Evolutionary conservation across 768 basidiomycete species (phyloP), one percentile per base, ranked within the genome.

Genomic region (Pleurotus pulmonarius): DNA sequence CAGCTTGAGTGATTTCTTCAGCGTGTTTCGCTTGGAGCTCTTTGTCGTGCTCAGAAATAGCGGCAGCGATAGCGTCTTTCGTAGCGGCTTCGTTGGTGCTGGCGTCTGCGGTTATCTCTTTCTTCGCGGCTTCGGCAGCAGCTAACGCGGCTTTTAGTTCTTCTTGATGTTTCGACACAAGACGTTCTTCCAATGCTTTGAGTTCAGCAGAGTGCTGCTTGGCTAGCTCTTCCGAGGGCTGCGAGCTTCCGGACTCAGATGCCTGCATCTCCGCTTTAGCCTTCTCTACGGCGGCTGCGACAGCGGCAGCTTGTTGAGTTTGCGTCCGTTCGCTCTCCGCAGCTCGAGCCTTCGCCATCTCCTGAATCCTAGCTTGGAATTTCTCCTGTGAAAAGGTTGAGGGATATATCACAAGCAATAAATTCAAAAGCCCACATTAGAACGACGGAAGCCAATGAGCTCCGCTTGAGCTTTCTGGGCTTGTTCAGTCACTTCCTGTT

Each of bases 181-280:
- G 73, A 38, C 75, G 80, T 46, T 76, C 74, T 64, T 86, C 81
- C 26, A 88, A 67, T 0, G 74, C 72, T 24, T 75, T 73, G 44
- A 92, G 64, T 64, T 88, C 87, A 49, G 83, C 82, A 0, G 78
- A 75, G 60, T 89, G 88, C 39, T 76, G 76, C 61, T 78, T 81
- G 26, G 62, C 56, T 41, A 80, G 43, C 37, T 82, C 82, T 4
- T 81, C 67, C n/a, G 73, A 60, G 4, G 64, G 56, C 2, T 60
- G 66, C 15, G 69, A 65, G 12, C 65, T 41, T 24, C 63, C 52
- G 7, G 57, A 37, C 3, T 54, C 55, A 13, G 63, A 58, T 9
- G 65, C 46, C 58, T 69, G 68, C 37, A 77, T 55, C 60, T 83
- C 85, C 44, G 61, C 71, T 60, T 80, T 81, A 6, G 79, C 70